Evolutionary conservation across 202 grass and related monocot genomes (phyloP).

Genomic region (Elaeis oleifera): DNA sequence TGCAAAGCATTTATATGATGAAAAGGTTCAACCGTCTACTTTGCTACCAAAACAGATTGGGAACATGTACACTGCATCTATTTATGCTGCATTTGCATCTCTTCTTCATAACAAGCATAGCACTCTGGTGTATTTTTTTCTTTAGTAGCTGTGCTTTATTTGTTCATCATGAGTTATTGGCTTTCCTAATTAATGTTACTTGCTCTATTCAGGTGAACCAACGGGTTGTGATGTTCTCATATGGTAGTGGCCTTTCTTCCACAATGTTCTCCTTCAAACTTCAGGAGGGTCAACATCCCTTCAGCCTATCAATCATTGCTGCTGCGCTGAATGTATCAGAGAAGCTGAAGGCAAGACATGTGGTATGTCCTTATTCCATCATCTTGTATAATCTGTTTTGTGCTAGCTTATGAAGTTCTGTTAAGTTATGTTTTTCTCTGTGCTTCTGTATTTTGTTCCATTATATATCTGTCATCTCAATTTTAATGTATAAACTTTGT

Average conservation of each 20-base stretch:
- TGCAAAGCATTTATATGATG: conserved; percentile 74
- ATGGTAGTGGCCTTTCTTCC: conserved; percentile 87
- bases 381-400: neutral
- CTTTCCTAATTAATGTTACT: conserved; percentile 1
- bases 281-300: conserved; percentile 61
- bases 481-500: too few relatives aligned
- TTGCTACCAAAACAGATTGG: conserved; percentile 95
- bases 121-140: conserved; percentile 48
- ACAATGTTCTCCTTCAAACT: conserved; percentile 83
- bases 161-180: neutral
- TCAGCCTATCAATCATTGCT: conserved; percentile 71
- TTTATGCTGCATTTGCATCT: conserved; percentile 91
- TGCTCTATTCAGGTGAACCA: conserved; percentile 43
- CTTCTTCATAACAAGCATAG: conserved; percentile 73
- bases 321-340: conserved; percentile 51
- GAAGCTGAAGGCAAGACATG: conserved; percentile 74
- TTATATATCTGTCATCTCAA: too few relatives aligned
- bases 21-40: conserved; percentile 86
- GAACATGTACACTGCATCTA: conserved; percentile 98
- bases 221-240: conserved; percentile 97
- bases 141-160: neutral
- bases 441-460: too few relatives aligned
- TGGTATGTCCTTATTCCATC: conserved; percentile 28
- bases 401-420: neutral
- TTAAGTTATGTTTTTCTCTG: too few relatives aligned